Evolutionary conservation across 2,329 filamentous ascomycete species (phyloP).

Genomic region (Xylariaceae sp.): DNA sequence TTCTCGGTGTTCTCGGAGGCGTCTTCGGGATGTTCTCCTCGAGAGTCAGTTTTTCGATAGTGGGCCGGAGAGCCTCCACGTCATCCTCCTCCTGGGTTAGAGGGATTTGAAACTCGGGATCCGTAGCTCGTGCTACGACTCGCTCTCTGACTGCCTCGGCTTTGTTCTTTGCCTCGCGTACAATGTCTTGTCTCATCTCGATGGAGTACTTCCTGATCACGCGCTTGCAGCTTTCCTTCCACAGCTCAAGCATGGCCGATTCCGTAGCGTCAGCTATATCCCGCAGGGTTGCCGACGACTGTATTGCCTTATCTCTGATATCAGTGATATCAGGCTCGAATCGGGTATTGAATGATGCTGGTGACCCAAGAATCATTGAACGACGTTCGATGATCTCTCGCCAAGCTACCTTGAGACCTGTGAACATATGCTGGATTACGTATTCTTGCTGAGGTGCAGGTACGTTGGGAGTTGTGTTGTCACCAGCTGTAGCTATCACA

Average conservation of each 20-base stretch:
- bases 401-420: conserved; percentile 2
- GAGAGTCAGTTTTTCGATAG: neutral
- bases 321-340: conserved; percentile 4
- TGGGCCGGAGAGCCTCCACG: too few species aligned
- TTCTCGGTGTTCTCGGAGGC: too few species aligned
- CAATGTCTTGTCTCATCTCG: conserved; percentile 6
- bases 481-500: too few species aligned
- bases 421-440: conserved; percentile 2
- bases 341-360: neutral
- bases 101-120: neutral
- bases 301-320: neutral
- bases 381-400: neutral
- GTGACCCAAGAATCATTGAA: conserved; percentile 6
- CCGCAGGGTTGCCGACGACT: neutral
- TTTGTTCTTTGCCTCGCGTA: neutral
- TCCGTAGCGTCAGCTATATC: conserved; percentile 9
- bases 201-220: neutral
- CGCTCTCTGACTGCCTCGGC: neutral
- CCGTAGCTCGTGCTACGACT: neutral
- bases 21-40: too few species aligned
- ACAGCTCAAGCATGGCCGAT: conserved; percentile 1
- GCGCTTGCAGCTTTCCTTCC: neutral
- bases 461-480: neutral
- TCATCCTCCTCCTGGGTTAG: neutral
- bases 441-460: neutral